Base-by-base conservation (phyloP, 305 asterid species). In the Fraxinus sp. region DNA sequence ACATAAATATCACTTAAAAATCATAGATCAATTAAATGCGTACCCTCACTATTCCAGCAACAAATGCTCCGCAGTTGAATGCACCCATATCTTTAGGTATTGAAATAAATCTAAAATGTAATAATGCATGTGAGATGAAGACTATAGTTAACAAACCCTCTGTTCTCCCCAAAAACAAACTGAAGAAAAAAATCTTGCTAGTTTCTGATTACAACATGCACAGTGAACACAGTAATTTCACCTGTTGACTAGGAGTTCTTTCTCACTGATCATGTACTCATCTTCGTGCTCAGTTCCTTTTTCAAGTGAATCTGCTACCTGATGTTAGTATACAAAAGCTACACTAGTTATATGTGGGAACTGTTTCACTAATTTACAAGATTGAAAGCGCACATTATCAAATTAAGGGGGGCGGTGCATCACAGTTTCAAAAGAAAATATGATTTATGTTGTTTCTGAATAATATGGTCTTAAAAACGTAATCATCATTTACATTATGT, bases 241-340 rank as follows among this genome's bases (percentile, higher is more conserved):
- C 99, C 98, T 91, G 87, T 95, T 95, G 83, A 95, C 97, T 74
- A 95, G 92, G 85, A 95, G 99, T 90, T 95, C 99, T 86, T 93
- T 95, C 89, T 95, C 98, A 81, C 99, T 95, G 86, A 95, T 95
- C 99, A 95, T 94, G 85, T 94, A 95, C 91, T 95, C 99, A 84
- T 93, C 99, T 91, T 95, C 99, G 80, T 95, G 99, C 87, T 95
- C 99, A 22, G 99, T 95, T 76, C 99, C 97, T 90, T 95, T 94
- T 89, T 96, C 98, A 39, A 96, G 97, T 18, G 99, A 96, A 84
- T 96, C 98, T 55, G 97, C 98, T 81, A 94, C 98, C 97, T 96
- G 89, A 85, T 72, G 75, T 75, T n/a, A 39, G 71, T 30, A 36
- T 9, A 22, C 32, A 66, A 82, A 72, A 84, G 73, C 36, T 32